Evolutionary conservation across 2,329 filamentous ascomycete species (phyloP).

Genomic region (Neopestalotiopsis sp.): DNA sequence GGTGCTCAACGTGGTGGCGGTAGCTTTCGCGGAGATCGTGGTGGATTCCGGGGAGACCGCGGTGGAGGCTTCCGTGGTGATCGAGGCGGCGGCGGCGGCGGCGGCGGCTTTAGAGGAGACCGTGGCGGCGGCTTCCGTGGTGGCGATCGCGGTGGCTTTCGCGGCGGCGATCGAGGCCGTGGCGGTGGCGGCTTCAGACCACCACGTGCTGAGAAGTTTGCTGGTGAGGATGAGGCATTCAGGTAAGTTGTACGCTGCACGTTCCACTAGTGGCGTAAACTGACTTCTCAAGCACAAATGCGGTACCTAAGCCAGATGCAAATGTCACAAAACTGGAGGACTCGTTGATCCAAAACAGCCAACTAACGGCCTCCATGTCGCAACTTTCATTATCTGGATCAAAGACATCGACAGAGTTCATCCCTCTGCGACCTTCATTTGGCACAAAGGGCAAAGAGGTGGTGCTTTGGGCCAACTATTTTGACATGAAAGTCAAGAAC

Average conservation of each 20-base stretch:
- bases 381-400: conserved; percentile 35
- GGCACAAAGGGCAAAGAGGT: conserved; percentile 48
- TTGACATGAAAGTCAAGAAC: conserved; percentile 45
- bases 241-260: conserved; percentile 30
- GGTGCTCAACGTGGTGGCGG: conserved; percentile 7
- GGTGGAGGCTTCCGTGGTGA: conserved; percentile 24
- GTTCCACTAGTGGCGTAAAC: neutral
- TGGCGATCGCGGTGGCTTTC: conserved; percentile 19
- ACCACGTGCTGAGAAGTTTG: conserved; percentile 28
- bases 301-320: conserved; percentile 32
- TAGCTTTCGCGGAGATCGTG: conserved; percentile 10
- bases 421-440: conserved; percentile 56
- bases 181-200: conserved; percentile 26
- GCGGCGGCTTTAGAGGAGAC: conserved; percentile 21
- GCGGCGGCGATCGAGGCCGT: conserved; percentile 20
- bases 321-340: conserved; percentile 45
- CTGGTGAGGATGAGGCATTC: conserved; percentile 33
- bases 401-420: conserved; percentile 23
- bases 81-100: conserved; percentile 20
- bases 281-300: conserved; percentile 16
- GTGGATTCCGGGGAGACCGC: conserved; percentile 17
- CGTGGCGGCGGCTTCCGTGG: conserved; percentile 26
- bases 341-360: conserved; percentile 39
- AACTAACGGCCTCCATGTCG: conserved; percentile 42
- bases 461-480: conserved; percentile 61